phyloP scores from a whole-genome alignment of 2,329 filamentous ascomycete species.

The Phialocephala sp. region DNA sequence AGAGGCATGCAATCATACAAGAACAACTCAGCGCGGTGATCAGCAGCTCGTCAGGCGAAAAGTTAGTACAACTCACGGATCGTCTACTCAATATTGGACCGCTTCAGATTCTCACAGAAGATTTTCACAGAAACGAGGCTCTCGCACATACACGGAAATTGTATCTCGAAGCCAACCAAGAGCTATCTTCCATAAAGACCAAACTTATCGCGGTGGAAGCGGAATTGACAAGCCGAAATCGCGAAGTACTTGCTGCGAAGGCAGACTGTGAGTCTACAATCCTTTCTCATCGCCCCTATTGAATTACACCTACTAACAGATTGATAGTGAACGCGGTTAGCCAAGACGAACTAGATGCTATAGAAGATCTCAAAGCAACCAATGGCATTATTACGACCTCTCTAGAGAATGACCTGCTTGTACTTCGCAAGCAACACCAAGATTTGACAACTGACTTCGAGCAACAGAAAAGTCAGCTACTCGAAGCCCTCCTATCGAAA shows the following conservation, averaged over 20 bases:
- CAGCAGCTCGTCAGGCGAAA: constrained; percentile 57
- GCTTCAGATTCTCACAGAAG: constrained; percentile 51
- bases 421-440: constrained; percentile 57
- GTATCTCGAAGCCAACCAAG: constrained; percentile 51
- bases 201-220: constrained; percentile 51
- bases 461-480: constrained; percentile 63
- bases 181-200: constrained; percentile 55
- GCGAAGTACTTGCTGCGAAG: constrained; percentile 58
- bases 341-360: constrained; percentile 58
- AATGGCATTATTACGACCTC: constrained; percentile 64
- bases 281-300: neutral
- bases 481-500: constrained; percentile 64
- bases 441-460: constrained; percentile 58
- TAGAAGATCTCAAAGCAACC: constrained; percentile 63
- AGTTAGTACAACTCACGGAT: constrained; percentile 55
- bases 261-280: constrained; percentile 54
- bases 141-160: constrained; percentile 58
- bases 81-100: constrained; percentile 41
- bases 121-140: constrained; percentile 57
- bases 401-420: constrained; percentile 62
- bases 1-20: constrained; percentile 62
- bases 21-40: constrained; percentile 62
- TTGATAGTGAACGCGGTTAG: constrained; percentile 56
- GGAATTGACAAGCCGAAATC: constrained; percentile 58
- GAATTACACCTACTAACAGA: constrained; percentile 35